Conservation (phyloP, 2,329 filamentous ascomycete species). For the Botrytis galanthina region DNA sequence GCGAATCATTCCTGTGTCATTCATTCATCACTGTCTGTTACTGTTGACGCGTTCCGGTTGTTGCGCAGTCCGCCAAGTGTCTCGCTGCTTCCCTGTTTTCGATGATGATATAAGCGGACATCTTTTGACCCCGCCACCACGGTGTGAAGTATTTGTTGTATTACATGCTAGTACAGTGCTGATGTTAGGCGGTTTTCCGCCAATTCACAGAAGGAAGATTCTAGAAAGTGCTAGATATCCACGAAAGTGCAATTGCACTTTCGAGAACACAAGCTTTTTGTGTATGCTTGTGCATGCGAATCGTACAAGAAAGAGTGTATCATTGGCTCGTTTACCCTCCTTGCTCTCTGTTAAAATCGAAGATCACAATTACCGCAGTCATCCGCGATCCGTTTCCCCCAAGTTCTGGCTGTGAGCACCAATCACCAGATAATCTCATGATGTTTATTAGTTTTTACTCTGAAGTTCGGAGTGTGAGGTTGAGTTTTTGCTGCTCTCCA, state of each 20-base stretch:
- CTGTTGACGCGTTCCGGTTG: constrained; percentile 10
- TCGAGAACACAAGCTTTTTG: neutral
- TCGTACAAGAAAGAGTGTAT: neutral
- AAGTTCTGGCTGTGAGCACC: neutral
- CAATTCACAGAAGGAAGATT: neutral
- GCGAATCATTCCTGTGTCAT: neutral
- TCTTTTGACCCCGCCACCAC: constrained; percentile 1
- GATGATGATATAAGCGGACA: constrained; percentile 12
- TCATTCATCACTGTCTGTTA: neutral
- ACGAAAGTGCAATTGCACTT: constrained; percentile 18
- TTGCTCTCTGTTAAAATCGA: neutral
- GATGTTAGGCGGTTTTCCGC: neutral
- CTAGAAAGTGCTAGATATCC: neutral
- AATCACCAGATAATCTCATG: neutral
- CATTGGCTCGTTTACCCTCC: neutral
- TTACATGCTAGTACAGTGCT: neutral
- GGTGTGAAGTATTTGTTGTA: neutral
- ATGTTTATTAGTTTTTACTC: neutral
- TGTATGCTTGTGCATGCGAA: neutral
- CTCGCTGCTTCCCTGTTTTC: neutral
- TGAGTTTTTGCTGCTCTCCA: neutral
- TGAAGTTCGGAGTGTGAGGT: neutral
- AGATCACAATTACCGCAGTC: neutral
- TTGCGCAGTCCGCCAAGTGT: constrained; percentile 15
- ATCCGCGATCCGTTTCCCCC: neutral